Base-by-base conservation (phyloP, 192 early-diverging fungal genomes). In the Jimgerdemannia flammicorona region DNA sequence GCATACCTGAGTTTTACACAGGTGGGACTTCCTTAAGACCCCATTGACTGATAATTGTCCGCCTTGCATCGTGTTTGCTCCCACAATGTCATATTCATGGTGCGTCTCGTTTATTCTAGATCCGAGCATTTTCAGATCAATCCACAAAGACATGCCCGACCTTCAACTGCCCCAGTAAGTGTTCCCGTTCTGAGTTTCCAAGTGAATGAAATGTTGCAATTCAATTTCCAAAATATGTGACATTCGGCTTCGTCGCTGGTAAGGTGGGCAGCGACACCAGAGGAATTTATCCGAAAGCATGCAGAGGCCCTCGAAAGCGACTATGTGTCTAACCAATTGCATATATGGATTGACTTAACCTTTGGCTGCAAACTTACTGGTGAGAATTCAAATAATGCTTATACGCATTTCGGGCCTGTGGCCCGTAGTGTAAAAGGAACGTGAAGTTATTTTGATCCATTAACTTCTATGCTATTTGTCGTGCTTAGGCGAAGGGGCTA, bases 321-420 rank as follows among this genome's bases (percentile, higher is more conserved):
- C 10, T 90, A 91, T 79, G 95, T 96, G 2, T 94, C 93, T 0
- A 75, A 78, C 2, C 85, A 94, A 64, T 73, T 97, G 17, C 92
- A 97, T 74, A 79, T 89, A 67, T 97, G 95, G 95, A 94, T 96
- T 64, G 94, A 97, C 79, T 78, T 97, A 42, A 95, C 94, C 0
- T 97, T 95, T 87, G 95, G 95, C 39, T 94, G 89, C 75, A 92
- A 93, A 75, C 87, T 96, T 68, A 90, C 90, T 0, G 95, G 80
- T 71, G 73, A 69, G 67, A 17, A 41, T 66, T 64, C 64, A 29
- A 40, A 49, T 70, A 19, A 4, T 65, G 14, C 64, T 18, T 65
- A 65, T 18, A 65, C 29, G 1, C 29, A 29, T 29, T 29, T 29
- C 29, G 29, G 29, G 29, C 29, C 29, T 29, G 29, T 29, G 29